A percentile compares a stretch with the other conserved stretches of the same genome.
Evolutionary conservation across 2,329 filamentous ascomycete genomes (phyloP).

Genomic region (Cadophora malorum): DNA sequence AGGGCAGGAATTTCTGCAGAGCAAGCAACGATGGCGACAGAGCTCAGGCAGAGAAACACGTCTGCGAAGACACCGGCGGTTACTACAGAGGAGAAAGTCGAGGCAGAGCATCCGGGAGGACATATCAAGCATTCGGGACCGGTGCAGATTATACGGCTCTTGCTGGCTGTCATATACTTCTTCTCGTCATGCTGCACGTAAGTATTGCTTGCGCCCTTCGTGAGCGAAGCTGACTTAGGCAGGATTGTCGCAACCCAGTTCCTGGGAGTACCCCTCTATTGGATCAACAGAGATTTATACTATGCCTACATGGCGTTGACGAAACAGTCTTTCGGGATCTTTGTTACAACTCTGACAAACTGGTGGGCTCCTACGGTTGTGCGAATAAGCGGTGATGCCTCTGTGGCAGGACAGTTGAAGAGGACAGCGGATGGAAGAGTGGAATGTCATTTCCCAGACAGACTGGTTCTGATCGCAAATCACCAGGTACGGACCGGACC

Average conservation of each 20-base stretch:
- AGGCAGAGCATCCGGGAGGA: slow-evolving; percentile 44
- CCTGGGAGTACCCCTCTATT: slow-evolving; percentile 77
- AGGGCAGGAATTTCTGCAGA: not conserved
- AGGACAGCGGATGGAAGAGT: slow-evolving; percentile 74
- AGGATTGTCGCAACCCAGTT: slow-evolving; percentile 76
- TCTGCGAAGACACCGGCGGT: slow-evolving; percentile 6
- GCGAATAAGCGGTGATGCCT: slow-evolving; percentile 82
- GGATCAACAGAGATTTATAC: slow-evolving; percentile 77
- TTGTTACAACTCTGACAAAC: slow-evolving; percentile 80
- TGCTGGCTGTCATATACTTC: slow-evolving; percentile 42
- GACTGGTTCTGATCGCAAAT: slow-evolving; percentile 84
- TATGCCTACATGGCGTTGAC: slow-evolving; percentile 88
- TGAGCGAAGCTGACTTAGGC: slow-evolving; percentile 34
- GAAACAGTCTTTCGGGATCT: slow-evolving; percentile 81
- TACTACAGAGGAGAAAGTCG: slow-evolving; percentile 22
- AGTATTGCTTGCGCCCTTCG: slow-evolving; percentile 18
- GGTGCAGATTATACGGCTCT: slow-evolving; percentile 41
- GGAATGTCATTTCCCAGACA: slow-evolving; percentile 80
- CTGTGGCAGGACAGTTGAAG: slow-evolving; percentile 76
- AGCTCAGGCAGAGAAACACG: slow-evolving; percentile 40
- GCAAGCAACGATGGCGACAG: slow-evolving; percentile 35
- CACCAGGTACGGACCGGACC: slow-evolving; percentile 66
- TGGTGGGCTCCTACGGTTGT: slow-evolving; percentile 88
- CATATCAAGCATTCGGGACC: slow-evolving; percentile 43
- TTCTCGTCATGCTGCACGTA: slow-evolving; percentile 42